Evolutionary conservation across 1,284 basidiomycete species (phyloP).

Genomic region (Ustilago bromivora): DNA sequence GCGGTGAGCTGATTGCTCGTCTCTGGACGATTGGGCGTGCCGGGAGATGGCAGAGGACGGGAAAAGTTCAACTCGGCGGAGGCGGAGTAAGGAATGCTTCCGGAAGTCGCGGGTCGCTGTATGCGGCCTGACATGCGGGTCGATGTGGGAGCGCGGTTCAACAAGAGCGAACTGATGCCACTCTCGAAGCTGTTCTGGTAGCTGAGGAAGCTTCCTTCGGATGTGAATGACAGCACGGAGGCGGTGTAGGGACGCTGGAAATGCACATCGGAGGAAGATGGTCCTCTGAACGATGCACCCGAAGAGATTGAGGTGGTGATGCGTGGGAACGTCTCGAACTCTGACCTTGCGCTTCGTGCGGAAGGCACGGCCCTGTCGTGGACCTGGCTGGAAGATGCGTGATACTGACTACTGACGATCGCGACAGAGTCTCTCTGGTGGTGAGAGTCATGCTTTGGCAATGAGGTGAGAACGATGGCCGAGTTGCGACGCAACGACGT

Average conservation of each 20-base stretch:
- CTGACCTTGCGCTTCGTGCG: conserved; percentile 6
- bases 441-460: conserved; percentile 4
- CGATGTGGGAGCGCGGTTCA: conserved; percentile 9
- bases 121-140: conserved; percentile 4
- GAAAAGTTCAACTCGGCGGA: conserved; percentile 4
- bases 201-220: conserved; percentile 36
- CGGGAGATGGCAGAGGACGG: conserved; percentile 1
- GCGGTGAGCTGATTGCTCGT: conserved; percentile 45
- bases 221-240: conserved; percentile 37
- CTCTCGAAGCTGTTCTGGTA: conserved; percentile 46
- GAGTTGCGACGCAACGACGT: conserved; percentile 35
- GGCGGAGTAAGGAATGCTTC: conserved; percentile 15
- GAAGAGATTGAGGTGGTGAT: conserved; percentile 14
- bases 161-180: conserved; percentile 37
- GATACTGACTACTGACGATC: conserved; percentile 16
- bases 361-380: conserved; percentile 6
- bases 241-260: conserved; percentile 40
- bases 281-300: conserved; percentile 13
- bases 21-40: conserved; percentile 16
- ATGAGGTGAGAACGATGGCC: conserved; percentile 17
- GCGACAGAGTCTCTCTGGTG: conserved; percentile 5
- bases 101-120: conserved; percentile 19
- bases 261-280: conserved; percentile 16
- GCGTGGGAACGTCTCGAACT: conserved; percentile 14
- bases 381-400: not conserved